Evolutionary conservation across 371 early-diverging fungal species (phyloP), one percentile per base, ranked within the genome.

Genomic region (Batkoa obscura): DNA sequence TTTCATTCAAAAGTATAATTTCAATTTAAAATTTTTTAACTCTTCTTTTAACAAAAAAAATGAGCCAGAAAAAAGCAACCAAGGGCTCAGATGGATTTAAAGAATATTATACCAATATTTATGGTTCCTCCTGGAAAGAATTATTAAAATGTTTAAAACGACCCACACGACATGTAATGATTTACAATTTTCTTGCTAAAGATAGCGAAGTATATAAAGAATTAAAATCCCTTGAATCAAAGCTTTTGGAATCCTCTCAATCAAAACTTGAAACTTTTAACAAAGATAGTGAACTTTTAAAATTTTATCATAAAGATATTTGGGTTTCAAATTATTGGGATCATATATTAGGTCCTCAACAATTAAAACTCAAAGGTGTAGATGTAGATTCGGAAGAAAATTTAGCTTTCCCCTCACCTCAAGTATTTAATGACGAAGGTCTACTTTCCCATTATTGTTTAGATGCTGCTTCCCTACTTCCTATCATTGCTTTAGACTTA

Each of bases 401-500:
- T 23, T 6, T 15, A 5, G 48, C 5, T 6, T 5, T 48, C 15
- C 48, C 48, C 32, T 32, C 15, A 5, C 48, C 48, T 5, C 5
- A 9, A 8, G 9, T 15, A 32, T 23, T 32, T 5, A 32, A 5
- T 23, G 5, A 15, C 32, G 13, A 5, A 5, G 15, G 15, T 48
- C 15, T 48, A 9, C 32, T 9, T 5, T 9, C 72, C 33, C 70
- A 76, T 56, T 80, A 78, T 57, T 67, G 72, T 43, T 50, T 88
- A 54, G 86, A 86, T 58, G 73, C 84, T 10, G 76, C 78, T 12
- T 83, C 81, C 0, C 80, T 79, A 2, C 60, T 84, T 0, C 78
- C 78, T 1, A 76, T 69, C 0, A 37, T 65, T 23, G 75, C 80
- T 0, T 64, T 83, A 8, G 65, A 65, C 1, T 61, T 75, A 0